Base-by-base conservation (phyloP, 2,329 filamentous ascomycete genomes). In the Trichothecium roseum region DNA sequence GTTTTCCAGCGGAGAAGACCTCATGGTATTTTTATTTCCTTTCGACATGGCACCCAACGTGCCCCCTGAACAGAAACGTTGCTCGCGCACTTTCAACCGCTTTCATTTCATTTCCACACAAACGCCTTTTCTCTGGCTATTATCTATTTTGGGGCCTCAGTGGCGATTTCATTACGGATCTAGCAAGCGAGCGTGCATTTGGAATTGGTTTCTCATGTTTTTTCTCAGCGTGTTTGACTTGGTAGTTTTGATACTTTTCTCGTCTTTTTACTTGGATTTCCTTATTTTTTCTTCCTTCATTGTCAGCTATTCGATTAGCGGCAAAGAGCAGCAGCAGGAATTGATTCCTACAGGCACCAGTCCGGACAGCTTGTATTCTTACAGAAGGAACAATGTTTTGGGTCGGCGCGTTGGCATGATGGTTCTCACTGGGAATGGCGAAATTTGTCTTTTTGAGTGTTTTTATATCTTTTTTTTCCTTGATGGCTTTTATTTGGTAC, bases 31-130 rank as follows among this genome's bases (percentile, higher is more conserved):
- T 45, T 45, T 42, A 36, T 40, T 51, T 36, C 39, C 42, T 24
- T 34, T 49, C 38, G 46, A 51, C 39, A 49, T 51, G 43, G 48
- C 33, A 44, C 53, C 52, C 47, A 51, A n/a, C 47, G 48, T 47
- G 51, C 51, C 56, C 39, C 42, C 35, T 30, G 31, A 17, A 30
- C 55, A 64, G 59, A 63, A 46, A 54, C 57, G 59, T 61, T 64
- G 64, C 64, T 67, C 65, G 68, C 64, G 64, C 65, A 66, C 54
- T 49, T 55, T 55, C 45, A 52, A 47, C 51, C 45, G 47, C 51
- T 56, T 53, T 54, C 46, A n/a, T n/a, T n/a, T 53, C 56, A 52
- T 48, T 45, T 53, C 47, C 51, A 44, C 51, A 24, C 20, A 24
- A 52, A 43, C 44, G 40, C 43, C 47, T 47, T 45, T 34, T 44